phyloP scores from a whole-genome alignment of 208 protist genomes.

The Crithidia fasciculata region DNA sequence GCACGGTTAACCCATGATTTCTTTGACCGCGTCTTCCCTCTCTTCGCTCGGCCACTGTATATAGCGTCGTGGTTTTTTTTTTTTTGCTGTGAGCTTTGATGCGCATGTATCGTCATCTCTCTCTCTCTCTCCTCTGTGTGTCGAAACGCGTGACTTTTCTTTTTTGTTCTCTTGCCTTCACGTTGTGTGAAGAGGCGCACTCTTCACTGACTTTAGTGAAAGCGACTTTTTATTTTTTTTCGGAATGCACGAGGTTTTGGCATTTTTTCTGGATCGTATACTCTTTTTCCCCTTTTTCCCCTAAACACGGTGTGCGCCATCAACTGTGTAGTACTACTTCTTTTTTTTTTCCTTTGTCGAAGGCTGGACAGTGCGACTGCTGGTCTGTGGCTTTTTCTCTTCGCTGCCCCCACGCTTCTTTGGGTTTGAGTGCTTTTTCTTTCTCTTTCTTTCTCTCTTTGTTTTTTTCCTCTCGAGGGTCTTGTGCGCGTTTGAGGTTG shows the following conservation, averaged over 20 bases:
- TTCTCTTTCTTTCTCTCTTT: background rate
- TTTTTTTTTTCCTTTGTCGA: background rate
- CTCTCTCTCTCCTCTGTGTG: conserved; percentile 8
- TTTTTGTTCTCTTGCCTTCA: background rate
- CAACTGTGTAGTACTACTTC: background rate
- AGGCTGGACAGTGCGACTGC: too few species aligned
- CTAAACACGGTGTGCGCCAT: background rate
- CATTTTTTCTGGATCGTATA: background rate
- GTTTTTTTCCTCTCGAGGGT: background rate
- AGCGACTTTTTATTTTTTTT: conserved; percentile 19
- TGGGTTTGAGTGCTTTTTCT: background rate
- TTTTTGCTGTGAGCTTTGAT: background rate
- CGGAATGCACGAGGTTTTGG: too few species aligned
- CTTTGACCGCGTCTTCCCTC: background rate
- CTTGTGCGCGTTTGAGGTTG: conserved; percentile 21
- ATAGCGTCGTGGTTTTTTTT: background rate
- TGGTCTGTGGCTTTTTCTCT: too few species aligned
- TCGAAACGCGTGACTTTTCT: background rate
- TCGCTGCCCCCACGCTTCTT: background rate
- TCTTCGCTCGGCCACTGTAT: background rate
- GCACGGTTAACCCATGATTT: background rate
- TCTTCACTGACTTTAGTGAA: background rate
- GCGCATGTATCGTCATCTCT: background rate
- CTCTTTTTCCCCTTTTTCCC: background rate
- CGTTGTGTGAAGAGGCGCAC: too few species aligned